Percentiles rank a stretch among this genome's conserved stretches.
These are phyloP conservation scores for Saccharomycopsis sp. DNA, from an alignment of 805 yeast species.

Conservation along the genomic window DNA sequence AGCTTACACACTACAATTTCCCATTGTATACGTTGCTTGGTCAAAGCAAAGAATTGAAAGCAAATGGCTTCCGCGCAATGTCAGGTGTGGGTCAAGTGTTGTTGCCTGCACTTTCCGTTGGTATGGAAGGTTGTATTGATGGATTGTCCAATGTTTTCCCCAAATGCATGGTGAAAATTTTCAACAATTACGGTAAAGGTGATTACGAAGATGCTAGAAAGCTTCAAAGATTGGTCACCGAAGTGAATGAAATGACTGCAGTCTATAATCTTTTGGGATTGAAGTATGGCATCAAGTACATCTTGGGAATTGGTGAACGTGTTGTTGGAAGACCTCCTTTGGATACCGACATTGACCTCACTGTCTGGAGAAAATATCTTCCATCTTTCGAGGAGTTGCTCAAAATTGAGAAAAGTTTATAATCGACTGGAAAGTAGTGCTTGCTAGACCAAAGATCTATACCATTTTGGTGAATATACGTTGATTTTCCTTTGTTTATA, in stretches of 20 bases:
- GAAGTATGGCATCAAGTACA: conserved; percentile 24
- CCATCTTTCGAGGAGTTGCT: conserved; percentile 13
- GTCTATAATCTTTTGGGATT: conserved; percentile 30
- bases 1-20: conserved; percentile 41
- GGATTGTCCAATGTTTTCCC: conserved; percentile 47
- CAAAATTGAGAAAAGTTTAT: conserved; percentile 12
- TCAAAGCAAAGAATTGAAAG: conserved; percentile 30
- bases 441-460: no score
- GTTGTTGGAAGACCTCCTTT: conserved; percentile 29
- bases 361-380: conserved; percentile 15
- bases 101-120: conserved; percentile 38
- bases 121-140: conserved; percentile 42
- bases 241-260: conserved; percentile 30
- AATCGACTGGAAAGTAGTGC: no score
- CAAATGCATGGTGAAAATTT: conserved; percentile 36
- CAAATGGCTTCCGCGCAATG: conserved; percentile 34
- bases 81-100: conserved; percentile 46
- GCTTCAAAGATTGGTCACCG: conserved; percentile 36
- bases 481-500: no score
- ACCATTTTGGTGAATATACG: no score
- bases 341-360: conserved; percentile 11
- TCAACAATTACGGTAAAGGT: conserved; percentile 30
- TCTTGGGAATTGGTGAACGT: conserved; percentile 25
- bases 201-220: conserved; percentile 33
- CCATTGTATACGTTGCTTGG: conserved; percentile 38